These are phyloP conservation scores for Clonostachys solani DNA, from an alignment of 2,329 filamentous ascomycete genomes.

Conservation along the genomic window DNA sequence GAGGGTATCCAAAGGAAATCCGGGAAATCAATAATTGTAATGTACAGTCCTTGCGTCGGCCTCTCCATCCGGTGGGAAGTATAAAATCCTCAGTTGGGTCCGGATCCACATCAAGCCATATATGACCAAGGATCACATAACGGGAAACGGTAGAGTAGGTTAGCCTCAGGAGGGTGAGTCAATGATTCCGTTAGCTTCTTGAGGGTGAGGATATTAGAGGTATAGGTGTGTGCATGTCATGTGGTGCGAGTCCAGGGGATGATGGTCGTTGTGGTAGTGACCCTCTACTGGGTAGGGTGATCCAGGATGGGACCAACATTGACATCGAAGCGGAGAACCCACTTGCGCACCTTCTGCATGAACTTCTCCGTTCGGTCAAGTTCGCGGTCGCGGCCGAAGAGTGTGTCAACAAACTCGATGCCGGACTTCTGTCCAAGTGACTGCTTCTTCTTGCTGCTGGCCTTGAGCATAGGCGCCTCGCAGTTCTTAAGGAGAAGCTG, in stretches of 20 bases:
- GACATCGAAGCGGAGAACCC: conserved; percentile 91
- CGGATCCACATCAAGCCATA: not conserved
- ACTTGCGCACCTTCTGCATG: conserved; percentile 83
- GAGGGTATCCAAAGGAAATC: conserved; percentile 1
- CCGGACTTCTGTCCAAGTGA: conserved; percentile 85
- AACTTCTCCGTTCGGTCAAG: conserved; percentile 86
- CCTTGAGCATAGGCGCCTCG: conserved; percentile 93
- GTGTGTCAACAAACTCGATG: conserved; percentile 90
- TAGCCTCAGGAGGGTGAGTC: not conserved
- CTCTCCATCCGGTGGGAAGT: conserved; percentile 1
- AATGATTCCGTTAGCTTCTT: not conserved
- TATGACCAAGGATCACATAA: not conserved
- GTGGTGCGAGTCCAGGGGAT: not conserved
- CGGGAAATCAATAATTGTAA: not conserved
- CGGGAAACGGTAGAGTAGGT: not conserved
- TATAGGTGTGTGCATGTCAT: not conserved
- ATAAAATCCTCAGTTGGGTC: conserved; percentile 1
- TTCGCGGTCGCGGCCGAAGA: conserved; percentile 89
- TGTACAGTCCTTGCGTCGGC: conserved; percentile 2
- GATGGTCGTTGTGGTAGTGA: not conserved
- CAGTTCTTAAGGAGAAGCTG: conserved; percentile 84
- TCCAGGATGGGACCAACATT: conserved; percentile 89
- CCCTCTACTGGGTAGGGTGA: conserved; percentile 48
- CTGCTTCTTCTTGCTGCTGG: conserved; percentile 66
- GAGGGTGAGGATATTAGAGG: not conserved